Base-by-base conservation (phyloP, 108 stramenopile species). In the Bacterosira constricta region DNA sequence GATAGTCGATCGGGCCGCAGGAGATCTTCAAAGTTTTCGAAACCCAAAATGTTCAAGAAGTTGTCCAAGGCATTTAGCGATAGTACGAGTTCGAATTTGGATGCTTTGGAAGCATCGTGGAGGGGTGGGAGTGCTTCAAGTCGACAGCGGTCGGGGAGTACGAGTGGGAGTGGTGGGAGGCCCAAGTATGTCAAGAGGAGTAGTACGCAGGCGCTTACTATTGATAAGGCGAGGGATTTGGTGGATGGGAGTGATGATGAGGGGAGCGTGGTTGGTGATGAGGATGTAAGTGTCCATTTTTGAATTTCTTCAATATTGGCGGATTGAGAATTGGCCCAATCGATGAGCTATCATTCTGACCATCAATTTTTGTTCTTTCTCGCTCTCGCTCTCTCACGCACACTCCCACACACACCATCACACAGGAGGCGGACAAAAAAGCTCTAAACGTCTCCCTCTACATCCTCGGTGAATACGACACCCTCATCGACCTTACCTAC, bases 211-310 rank as follows among this genome's bases (percentile, higher is more conserved):
- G 90, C 90, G 25, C 71, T 85, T 4, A 90, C 89, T 59, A 92
- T 95, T 58, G 91, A 92, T 46, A 91, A 92, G 73, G 94, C 94
- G 9, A 88, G 88, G 42, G 94, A 95, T 81, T 69, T 95, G 60
- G 81, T 95, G 4, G 93, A 95, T 63, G 89, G 87, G 10, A n/a
- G 45, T 13, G 39, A 46, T 5, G 50, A 77, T 73, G 54, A 69
- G 26, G 41, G 20, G 13, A 46, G 41, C 30, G 34, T 3, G 10
- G 46, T 20, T 42, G 26, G 23, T 20, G 60, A 38, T 2, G 55
- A 31, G 15, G 37, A 41, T 46, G 54, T 37, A 13, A 52, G 46
- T 37, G 8, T 12, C 27, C 29, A 15, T 26, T n/a, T n/a, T n/a
- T n/a, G n/a, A 9, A 26, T 66, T 18, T 21, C 29, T 63, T 49